Base-by-base conservation (phyloP, 768 basidiomycete species). In the Rhizopogon roseolus region DNA sequence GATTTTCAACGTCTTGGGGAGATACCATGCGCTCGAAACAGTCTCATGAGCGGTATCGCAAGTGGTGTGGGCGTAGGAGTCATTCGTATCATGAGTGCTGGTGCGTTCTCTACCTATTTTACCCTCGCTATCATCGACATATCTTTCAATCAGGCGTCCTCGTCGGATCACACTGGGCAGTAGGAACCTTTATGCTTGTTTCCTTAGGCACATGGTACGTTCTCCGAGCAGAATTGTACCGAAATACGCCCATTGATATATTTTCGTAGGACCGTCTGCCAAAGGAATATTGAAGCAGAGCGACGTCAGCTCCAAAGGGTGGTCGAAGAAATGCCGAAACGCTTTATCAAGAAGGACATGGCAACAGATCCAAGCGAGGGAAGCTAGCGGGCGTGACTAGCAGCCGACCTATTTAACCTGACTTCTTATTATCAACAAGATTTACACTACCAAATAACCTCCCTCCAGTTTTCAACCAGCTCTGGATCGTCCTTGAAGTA, bases 381-480 rank as follows among this genome's bases (percentile, higher is more conserved):
- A 49, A 49, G 37, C 22, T n/a, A 38, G 57, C 22, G 38, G 17
- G n/a, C 42, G 11, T 50, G 49, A 32, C 8, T 16, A 29, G 46
- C 38, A 53, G 41, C 29, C 17, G 25, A 14, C 19, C 44, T 32
- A 49, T 49, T 49, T 25, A 8, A 43, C 49, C 25, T 19, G 6
- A 32, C 6, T 43, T 17, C 16, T 13, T 44, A 44, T 29, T 28
- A 44, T 25, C 27, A n/a, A 14, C 13, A 46, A 29, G 34, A 37
- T 40, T 49, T 22, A 49, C 70, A 65, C 41, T 73, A 78, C 86
- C 86, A 88, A 27, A 84, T 73, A 9, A 81, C 75, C 58, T 80
- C 76, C 56, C 82, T 81, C 87, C 86, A 92, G 53, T 88, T 86
- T 68, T 90, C 90, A 8, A 92, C 82, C 16, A 92, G 76, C 28